Conservation (phyloP, 208 protist species). For the Zelonia costaricensis region DNA sequence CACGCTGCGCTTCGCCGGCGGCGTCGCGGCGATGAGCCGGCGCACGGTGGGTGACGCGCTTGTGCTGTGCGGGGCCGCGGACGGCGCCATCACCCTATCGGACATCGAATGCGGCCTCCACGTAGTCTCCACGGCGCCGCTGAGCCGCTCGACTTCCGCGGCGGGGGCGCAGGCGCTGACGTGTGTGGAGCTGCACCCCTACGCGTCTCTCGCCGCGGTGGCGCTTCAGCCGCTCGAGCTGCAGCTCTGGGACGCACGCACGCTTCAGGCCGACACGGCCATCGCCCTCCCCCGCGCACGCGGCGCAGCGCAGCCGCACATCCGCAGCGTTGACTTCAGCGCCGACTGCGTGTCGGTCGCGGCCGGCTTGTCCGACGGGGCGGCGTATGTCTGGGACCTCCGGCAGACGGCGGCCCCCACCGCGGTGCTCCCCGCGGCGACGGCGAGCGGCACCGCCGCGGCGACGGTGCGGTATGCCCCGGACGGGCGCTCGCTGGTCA, state of each 20-base stretch:
- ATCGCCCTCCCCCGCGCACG: constrained; percentile 48
- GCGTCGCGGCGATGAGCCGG: constrained; percentile 33
- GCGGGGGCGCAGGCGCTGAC: constrained; percentile 24
- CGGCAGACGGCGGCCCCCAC: constrained; percentile 86
- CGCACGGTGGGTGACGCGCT: constrained; percentile 36
- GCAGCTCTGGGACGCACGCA: constrained; percentile 91
- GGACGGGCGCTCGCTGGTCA: constrained; percentile 23
- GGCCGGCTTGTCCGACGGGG: constrained; percentile 63
- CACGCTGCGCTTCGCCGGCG: constrained; percentile 50
- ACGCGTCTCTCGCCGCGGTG: constrained; percentile 60
- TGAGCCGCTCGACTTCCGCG: constrained; percentile 6
- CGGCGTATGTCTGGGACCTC: constrained; percentile 96
- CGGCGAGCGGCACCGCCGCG: constrained; percentile 8
- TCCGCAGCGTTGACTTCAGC: constrained; percentile 86
- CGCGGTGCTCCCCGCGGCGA: constrained; percentile 23
- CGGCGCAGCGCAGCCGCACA: constrained; percentile 11
- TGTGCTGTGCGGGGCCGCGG: constrained; percentile 28
- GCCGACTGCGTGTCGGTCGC: constrained; percentile 95
- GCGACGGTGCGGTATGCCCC: constrained; percentile 46
- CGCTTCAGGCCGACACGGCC: constrained; percentile 71
- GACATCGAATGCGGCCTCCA: constrained; percentile 41
- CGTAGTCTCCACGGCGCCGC: constrained; percentile 27
- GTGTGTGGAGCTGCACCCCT: constrained; percentile 65
- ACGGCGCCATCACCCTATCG: constrained; percentile 30
- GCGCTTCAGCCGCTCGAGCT: constrained; percentile 53